phyloP scores from a whole-genome alignment of 2,329 filamentous ascomycete genomes.

The Fusarium pilosicola region DNA sequence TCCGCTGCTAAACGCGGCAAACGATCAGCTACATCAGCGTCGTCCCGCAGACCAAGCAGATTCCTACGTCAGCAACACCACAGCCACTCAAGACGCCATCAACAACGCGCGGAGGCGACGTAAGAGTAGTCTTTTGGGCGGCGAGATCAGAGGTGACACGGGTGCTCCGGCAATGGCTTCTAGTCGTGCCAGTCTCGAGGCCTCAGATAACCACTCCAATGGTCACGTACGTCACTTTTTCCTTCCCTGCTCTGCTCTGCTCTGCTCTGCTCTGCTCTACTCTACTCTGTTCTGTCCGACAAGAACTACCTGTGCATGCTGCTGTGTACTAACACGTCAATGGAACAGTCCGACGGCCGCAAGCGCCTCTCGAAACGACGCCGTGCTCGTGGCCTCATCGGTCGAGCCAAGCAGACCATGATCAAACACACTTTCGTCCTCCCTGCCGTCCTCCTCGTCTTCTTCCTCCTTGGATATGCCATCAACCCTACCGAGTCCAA shows the following conservation, averaged over 20 bases:
- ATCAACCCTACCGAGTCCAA: constrained; percentile 82
- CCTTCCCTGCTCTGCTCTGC: not conserved
- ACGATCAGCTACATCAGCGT: constrained; percentile 58
- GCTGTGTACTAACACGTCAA: constrained; percentile 14
- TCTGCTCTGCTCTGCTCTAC: not conserved
- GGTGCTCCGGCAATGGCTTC: constrained; percentile 65
- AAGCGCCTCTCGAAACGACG: constrained; percentile 65
- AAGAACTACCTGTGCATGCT: not conserved
- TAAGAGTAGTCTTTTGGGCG: constrained; percentile 66
- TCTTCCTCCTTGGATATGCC: constrained; percentile 75
- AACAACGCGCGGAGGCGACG: constrained; percentile 58
- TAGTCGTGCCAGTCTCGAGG: constrained; percentile 58
- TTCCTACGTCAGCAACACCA: constrained; percentile 30
- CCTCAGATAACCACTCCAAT: constrained; percentile 30
- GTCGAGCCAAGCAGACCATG: constrained; percentile 63
- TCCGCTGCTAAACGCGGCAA: constrained; percentile 62
- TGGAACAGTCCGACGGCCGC: constrained; percentile 37
- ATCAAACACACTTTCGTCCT: constrained; percentile 70
- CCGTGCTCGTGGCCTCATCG: constrained; percentile 61
- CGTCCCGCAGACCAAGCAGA: constrained; percentile 47
- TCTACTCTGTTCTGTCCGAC: not conserved
- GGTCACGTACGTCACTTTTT: constrained; percentile 22
- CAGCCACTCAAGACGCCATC: constrained; percentile 45
- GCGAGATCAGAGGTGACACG: constrained; percentile 65
- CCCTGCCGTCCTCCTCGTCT: constrained; percentile 73